Conservation (phyloP, 768 basidiomycete species). For the Leccinum sublutescens region DNA sequence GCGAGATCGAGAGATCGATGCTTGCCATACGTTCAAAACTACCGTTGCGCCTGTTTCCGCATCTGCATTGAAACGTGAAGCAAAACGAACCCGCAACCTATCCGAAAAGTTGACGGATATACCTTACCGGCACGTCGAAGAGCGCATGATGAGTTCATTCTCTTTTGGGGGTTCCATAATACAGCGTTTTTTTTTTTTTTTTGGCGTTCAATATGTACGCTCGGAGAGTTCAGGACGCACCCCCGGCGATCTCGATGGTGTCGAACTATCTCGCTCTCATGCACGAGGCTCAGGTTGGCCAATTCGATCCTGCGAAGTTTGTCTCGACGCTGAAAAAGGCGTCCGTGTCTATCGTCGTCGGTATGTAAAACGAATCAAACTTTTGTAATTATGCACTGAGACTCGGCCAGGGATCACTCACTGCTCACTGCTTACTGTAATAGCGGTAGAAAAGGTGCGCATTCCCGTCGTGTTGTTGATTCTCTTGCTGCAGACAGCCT, state of each 20-base stretch:
- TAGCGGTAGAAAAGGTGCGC: background rate
- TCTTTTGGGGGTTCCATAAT: background rate
- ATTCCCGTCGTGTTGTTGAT: too few relatives aligned
- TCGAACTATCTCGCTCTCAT: background rate
- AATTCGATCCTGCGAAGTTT: background rate
- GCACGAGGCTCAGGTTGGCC: background rate
- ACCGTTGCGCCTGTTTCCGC: constrained; percentile 8
- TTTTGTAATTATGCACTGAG: background rate
- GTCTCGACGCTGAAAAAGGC: background rate
- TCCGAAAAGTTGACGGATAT: background rate
- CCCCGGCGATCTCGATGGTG: background rate
- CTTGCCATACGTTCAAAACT: constrained; percentile 13
- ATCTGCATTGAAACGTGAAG: background rate
- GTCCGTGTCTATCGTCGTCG: background rate
- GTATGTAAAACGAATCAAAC: background rate
- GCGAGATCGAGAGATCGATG: background rate
- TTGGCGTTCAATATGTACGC: background rate
- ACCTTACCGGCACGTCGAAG: background rate
- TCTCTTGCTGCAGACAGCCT: background rate
- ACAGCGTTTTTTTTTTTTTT: background rate
- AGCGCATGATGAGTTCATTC: background rate
- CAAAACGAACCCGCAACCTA: background rate
- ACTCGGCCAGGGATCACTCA: background rate
- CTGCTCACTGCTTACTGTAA: background rate
- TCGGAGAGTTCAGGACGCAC: background rate